Evolutionary conservation across 768 basidiomycete genomes (phyloP).

Genomic region (Asterophora lycoperdoides): DNA sequence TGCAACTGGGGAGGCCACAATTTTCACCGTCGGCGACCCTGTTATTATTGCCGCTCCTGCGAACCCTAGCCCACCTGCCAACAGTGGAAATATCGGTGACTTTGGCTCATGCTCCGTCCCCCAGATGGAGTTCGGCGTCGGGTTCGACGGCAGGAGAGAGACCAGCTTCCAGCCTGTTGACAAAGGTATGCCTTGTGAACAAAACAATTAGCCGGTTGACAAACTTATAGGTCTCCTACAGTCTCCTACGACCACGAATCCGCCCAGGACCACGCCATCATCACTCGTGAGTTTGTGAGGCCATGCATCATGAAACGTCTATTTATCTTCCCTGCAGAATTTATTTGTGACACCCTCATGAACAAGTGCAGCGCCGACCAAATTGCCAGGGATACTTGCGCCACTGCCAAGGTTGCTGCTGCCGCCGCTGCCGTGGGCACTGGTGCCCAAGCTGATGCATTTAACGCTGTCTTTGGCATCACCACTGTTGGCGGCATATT

Average conservation of each 20-base stretch:
- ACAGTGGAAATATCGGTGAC: conserved; percentile 27
- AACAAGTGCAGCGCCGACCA: conserved; percentile 52
- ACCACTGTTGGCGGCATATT: conserved; percentile 28
- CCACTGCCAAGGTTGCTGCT: conserved; percentile 36
- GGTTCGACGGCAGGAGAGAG: conserved; percentile 55
- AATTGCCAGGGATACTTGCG: conserved; percentile 50
- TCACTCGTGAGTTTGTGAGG: conserved; percentile 33
- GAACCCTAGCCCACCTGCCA: conserved; percentile 15
- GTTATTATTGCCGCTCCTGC: conserved; percentile 15
- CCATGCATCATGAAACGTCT: not conserved
- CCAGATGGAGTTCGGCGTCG: conserved; percentile 53
- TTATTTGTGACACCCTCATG: conserved; percentile 51
- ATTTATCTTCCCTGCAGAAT: conserved; percentile 23
- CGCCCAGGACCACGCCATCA: conserved; percentile 52
- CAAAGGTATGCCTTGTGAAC: conserved; percentile 26
- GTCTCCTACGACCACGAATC: conserved; percentile 50
- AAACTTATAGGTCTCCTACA: conserved; percentile 9
- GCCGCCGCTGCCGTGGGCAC: conserved; percentile 35
- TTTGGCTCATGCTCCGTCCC: conserved; percentile 57
- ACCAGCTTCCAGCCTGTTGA: conserved; percentile 57
- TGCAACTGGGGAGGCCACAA: conserved; percentile 24
- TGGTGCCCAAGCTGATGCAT: conserved; percentile 55
- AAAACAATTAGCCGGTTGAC: not conserved
- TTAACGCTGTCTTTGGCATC: conserved; percentile 40
- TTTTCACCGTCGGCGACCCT: conserved; percentile 25